phyloP scores from a whole-genome alignment of 306 rosid genomes.

The Mimosa pudica region DNA sequence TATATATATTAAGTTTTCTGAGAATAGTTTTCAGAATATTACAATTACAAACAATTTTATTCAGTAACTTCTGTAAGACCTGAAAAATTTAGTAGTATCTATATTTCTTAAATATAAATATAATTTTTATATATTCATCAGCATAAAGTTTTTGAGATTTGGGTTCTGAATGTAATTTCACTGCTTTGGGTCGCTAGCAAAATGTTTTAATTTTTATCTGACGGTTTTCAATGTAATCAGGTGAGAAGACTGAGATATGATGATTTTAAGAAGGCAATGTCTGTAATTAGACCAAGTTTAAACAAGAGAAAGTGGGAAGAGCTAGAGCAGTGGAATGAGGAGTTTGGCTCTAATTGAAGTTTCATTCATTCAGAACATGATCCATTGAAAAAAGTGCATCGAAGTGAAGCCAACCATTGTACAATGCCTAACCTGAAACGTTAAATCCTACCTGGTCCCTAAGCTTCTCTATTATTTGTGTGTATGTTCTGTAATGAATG shows the following conservation, averaged over 20 bases:
- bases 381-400: neutral
- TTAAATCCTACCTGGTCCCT: neutral
- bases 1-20: neutral
- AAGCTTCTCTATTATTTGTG: neutral
- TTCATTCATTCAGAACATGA: constrained; percentile 13
- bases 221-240: constrained; percentile 42
- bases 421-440: constrained; percentile 21
- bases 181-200: neutral
- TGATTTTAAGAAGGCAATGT: constrained; percentile 84
- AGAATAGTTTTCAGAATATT: neutral
- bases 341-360: constrained; percentile 82
- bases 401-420: constrained; percentile 16
- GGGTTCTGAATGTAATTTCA: neutral
- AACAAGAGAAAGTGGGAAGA: constrained; percentile 95
- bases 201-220: neutral
- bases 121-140: neutral
- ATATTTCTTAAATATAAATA: neutral
- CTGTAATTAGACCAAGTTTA: constrained; percentile 84
- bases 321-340: constrained; percentile 85
- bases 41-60: neutral
- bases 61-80: neutral
- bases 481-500: constrained; percentile 25
- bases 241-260: constrained; percentile 74
- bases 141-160: neutral
- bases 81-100: neutral